These are phyloP conservation scores for Astrephomene gubernaculifera DNA, from an alignment of 139 green algal species.

Conservation along the genomic window DNA sequence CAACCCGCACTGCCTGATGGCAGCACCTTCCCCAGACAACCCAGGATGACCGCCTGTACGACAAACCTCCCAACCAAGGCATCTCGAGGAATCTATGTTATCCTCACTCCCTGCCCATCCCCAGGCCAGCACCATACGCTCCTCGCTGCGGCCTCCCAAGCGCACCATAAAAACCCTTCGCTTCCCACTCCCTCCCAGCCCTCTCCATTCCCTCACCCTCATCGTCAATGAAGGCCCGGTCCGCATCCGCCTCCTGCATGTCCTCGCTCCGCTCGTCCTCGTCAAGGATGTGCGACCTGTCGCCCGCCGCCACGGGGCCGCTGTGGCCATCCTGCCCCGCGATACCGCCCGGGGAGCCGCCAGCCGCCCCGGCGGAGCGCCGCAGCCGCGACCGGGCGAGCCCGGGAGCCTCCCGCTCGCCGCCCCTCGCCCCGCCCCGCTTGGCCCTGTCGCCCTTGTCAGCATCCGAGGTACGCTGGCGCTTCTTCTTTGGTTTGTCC, in stretches of 20 bases:
- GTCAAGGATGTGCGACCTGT: not conserved
- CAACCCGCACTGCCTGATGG: too few relatives aligned
- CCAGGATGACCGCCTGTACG: too few relatives aligned
- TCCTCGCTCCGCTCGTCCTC: constrained; percentile 24
- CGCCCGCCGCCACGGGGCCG: constrained; percentile 1
- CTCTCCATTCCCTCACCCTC: constrained; percentile 15
- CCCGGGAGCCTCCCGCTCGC: not conserved
- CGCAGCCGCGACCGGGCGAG: not conserved
- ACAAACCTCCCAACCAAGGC: too few relatives aligned
- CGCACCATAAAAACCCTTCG: too few relatives aligned
- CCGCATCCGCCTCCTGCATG: constrained; percentile 31
- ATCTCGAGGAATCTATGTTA: too few relatives aligned
- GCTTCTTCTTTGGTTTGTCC: constrained; percentile 43
- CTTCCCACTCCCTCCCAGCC: too few relatives aligned
- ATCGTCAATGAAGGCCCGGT: constrained; percentile 33
- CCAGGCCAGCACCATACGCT: too few relatives aligned
- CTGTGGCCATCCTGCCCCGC: constrained; percentile 3
- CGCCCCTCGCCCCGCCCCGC: not conserved
- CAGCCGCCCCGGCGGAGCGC: not conserved
- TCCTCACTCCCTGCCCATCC: too few relatives aligned
- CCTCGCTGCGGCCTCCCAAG: too few relatives aligned
- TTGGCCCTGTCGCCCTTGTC: constrained; percentile 23
- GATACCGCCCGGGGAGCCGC: not conserved
- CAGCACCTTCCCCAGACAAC: too few relatives aligned
- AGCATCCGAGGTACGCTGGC: constrained; percentile 16